Base-by-base conservation (phyloP, 768 basidiomycete species). In the Amanita phalloides region DNA sequence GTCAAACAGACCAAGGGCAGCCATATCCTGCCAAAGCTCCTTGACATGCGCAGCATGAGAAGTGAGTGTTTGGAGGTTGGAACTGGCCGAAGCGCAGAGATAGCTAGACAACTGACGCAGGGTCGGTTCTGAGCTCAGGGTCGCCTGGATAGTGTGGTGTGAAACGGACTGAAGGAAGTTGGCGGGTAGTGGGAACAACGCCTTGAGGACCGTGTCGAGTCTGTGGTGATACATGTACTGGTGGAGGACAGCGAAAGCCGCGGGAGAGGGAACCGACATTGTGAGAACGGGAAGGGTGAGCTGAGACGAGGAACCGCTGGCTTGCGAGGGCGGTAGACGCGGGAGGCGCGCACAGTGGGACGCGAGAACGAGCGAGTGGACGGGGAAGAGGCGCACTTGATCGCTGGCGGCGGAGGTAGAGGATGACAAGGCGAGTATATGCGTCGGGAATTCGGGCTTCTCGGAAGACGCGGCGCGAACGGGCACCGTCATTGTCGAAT, bases 11-110 rank as follows among this genome's bases (percentile, higher is more conserved):
- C 89, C 89, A 36, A 91, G 78, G 9, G 80, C 77, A 47, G 81
- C 82, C 60, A 81, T 78, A 61, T 89, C 86, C 57, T 82, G 79
- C 88, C 88, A 92, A 20, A 90, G 68, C 55, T 84, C 88, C 58
- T 84, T 84, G 46, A 89, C 78, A 56, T 77, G 77, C 32, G 81
- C 74, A n/a, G 86, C 77, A 52, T 81, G 79, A 26, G 68, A 70
- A 57, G 70, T 76, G 20, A 78, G 71, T 2, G 63, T 68, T 48
- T 69, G 68, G 26, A 74, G 64, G 51, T 70, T 72, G n/a, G 62
- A 61, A 1, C 70, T 66, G 6, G 77, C 70, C 23, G 75, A 72
- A 7, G 70, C 64, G 58, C 71, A 71, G 28, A 83, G 71, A 61
- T 78, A 76, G 5, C 68, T 56, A 14, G 79, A 77, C 35, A 84